Conservation (phyloP, 768 basidiomycete genomes). For the Lentinula aciculospora region DNA sequence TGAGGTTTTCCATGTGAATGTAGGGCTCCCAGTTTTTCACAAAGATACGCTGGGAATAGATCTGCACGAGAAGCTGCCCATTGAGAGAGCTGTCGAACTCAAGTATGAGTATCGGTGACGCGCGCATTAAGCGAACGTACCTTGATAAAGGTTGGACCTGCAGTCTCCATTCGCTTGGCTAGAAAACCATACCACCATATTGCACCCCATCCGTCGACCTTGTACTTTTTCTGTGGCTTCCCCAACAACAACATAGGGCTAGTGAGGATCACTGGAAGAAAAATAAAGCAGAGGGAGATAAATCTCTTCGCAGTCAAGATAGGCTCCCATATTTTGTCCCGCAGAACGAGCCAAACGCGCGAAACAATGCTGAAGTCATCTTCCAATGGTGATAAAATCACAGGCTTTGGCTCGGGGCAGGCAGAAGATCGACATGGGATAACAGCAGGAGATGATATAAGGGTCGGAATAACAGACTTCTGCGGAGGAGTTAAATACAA, state of each 20-base stretch:
- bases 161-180: constrained; percentile 84
- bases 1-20: constrained; percentile 89
- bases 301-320: constrained; percentile 80
- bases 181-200: constrained; percentile 92
- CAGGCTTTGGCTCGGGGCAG: constrained; percentile 15
- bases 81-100: constrained; percentile 71
- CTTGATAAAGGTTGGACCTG: constrained; percentile 97
- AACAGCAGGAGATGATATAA: constrained; percentile 45
- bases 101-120: constrained; percentile 11
- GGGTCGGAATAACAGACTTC: constrained; percentile 33
- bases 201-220: constrained; percentile 86
- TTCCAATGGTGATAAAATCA: constrained; percentile 70
- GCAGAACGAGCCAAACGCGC: constrained; percentile 42
- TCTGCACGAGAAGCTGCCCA: constrained; percentile 97
- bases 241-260: constrained; percentile 82
- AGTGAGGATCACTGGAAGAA: constrained; percentile 80
- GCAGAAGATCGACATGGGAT: constrained; percentile 32
- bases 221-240: constrained; percentile 42
- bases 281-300: constrained; percentile 74
- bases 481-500: constrained; percentile 43
- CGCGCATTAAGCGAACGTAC: constrained; percentile 30
- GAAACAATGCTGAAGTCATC: constrained; percentile 38
- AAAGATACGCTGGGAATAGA: constrained; percentile 83
- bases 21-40: constrained; percentile 75
- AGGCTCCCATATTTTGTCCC: constrained; percentile 73